These are phyloP conservation scores for Cyanodermella asteris DNA, from an alignment of 2,329 filamentous ascomycete genomes.

Conservation along the genomic window DNA sequence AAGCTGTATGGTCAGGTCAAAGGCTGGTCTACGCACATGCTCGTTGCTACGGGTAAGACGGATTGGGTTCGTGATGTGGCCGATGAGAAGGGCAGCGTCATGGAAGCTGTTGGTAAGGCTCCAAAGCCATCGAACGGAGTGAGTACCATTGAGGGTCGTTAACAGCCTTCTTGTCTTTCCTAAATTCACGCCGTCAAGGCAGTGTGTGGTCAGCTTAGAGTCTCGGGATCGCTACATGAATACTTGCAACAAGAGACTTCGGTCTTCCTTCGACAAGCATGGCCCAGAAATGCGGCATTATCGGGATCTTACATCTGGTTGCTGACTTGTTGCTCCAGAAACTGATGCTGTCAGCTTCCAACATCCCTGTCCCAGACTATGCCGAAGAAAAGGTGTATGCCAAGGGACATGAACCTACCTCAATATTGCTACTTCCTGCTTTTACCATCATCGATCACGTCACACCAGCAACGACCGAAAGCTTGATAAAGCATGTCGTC, in stretches of 20 bases:
- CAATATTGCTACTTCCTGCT: slow-evolving; percentile 61
- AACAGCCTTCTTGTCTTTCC: too few species aligned
- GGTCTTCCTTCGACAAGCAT: background rate
- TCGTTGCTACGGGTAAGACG: slow-evolving; percentile 86
- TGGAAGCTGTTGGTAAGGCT: slow-evolving; percentile 62
- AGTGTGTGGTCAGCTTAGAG: too few species aligned
- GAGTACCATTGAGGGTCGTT: too few species aligned
- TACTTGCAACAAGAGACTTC: slow-evolving; percentile 20
- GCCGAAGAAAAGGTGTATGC: slow-evolving; percentile 34
- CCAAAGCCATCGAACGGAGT: too few species aligned
- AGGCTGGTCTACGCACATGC: slow-evolving; percentile 69
- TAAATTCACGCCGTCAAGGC: too few species aligned
- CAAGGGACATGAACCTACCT: slow-evolving; percentile 45
- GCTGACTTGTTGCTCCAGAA: slow-evolving; percentile 26
- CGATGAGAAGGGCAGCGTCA: slow-evolving; percentile 69
- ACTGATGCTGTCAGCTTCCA: slow-evolving; percentile 78
- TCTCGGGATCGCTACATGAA: slow-evolving; percentile 19
- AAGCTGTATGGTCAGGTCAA: slow-evolving; percentile 67
- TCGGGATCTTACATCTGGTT: slow-evolving; percentile 1
- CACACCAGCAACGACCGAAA: slow-evolving; percentile 48
- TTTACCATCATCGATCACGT: slow-evolving; percentile 71
- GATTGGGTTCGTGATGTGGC: slow-evolving; percentile 84
- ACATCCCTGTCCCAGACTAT: slow-evolving; percentile 57
- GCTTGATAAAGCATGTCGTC: slow-evolving; percentile 49
- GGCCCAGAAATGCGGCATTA: background rate